Conservation (phyloP, 2,329 filamentous ascomycete species). For the Dothideomycetidae sp. region DNA sequence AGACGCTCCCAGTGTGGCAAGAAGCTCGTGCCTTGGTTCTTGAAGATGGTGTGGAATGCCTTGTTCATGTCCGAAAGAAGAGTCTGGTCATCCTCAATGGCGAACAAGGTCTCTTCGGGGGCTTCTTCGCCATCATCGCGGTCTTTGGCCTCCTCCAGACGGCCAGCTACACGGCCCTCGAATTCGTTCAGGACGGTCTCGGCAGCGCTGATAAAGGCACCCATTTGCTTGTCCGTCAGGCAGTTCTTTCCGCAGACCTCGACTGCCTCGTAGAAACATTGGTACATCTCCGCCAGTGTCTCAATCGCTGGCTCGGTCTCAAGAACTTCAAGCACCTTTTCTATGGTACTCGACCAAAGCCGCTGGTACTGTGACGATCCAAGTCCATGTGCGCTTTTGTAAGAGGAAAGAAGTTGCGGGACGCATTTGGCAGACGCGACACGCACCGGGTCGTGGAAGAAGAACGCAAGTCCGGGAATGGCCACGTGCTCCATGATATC, state of each 20-base stretch:
- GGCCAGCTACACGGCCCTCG: slow-evolving; percentile 68
- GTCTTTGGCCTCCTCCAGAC: slow-evolving; percentile 71
- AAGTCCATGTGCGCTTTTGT: slow-evolving; percentile 79
- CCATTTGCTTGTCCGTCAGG: slow-evolving; percentile 65
- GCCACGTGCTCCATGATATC: slow-evolving; percentile 96
- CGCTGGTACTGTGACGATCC: slow-evolving; percentile 65
- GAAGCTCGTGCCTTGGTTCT: slow-evolving; percentile 79
- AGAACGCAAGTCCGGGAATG: slow-evolving; percentile 85
- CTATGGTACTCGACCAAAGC: slow-evolving; percentile 73
- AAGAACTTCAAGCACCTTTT: slow-evolving; percentile 85
- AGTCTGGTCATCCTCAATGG: slow-evolving; percentile 94
- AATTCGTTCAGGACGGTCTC: slow-evolving; percentile 83
- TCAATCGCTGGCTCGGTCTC: slow-evolving; percentile 91
- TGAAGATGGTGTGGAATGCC: slow-evolving; percentile 97
- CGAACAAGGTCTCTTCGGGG: slow-evolving; percentile 71
- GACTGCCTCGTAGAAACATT: slow-evolving; percentile 97
- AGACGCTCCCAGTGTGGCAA: slow-evolving; percentile 77
- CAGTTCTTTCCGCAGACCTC: slow-evolving; percentile 83
- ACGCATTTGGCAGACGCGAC: slow-evolving; percentile 91
- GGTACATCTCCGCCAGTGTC: slow-evolving; percentile 95
- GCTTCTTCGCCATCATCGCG: slow-evolving; percentile 63
- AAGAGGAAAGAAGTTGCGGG: slow-evolving; percentile 81
- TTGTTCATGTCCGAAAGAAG: slow-evolving; percentile 99
- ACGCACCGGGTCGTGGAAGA: slow-evolving; percentile 96
- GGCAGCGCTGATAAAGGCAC: slow-evolving; percentile 72